phyloP scores from a whole-genome alignment of 495 filamentous ascomycete species.

The Parathielavia hyrcaniae region DNA sequence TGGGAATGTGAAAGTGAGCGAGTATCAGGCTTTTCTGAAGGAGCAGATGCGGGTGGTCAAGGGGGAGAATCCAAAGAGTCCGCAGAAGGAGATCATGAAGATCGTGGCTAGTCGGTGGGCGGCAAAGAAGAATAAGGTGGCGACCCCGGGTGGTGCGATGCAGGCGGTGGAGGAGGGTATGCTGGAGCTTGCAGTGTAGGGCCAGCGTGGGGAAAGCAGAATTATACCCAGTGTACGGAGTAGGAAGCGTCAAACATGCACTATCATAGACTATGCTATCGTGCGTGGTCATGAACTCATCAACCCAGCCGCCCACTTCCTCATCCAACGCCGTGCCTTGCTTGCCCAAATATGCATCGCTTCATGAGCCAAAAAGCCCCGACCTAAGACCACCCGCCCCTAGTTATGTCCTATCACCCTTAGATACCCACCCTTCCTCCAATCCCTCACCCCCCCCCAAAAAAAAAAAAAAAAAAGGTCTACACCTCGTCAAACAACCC shows the following conservation, averaged over 20 bases:
- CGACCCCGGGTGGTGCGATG: constrained; percentile 5
- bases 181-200: constrained; percentile 8
- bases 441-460: not conserved
- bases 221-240: not conserved
- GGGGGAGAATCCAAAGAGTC: constrained; percentile 44
- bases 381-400: not conserved
- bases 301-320: not conserved
- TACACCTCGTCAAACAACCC: constrained; percentile 55
- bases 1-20: constrained; percentile 26
- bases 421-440: not conserved
- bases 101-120: constrained; percentile 47
- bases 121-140: constrained; percentile 19
- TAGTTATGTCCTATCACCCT: not conserved
- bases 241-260: not conserved
- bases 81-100: constrained; percentile 61
- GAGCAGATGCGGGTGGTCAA: constrained; percentile 54
- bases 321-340: not conserved
- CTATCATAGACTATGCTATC: not conserved
- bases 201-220: not conserved
- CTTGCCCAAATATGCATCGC: not conserved
- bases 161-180: constrained; percentile 1
- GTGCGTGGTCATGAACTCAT: constrained; percentile 11
- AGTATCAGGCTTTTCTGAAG: constrained; percentile 65
- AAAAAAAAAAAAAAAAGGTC: not conserved
- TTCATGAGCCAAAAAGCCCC: not conserved